phyloP scores from a whole-genome alignment of 139 green algal genomes.

The Eudorina sp. region DNA sequence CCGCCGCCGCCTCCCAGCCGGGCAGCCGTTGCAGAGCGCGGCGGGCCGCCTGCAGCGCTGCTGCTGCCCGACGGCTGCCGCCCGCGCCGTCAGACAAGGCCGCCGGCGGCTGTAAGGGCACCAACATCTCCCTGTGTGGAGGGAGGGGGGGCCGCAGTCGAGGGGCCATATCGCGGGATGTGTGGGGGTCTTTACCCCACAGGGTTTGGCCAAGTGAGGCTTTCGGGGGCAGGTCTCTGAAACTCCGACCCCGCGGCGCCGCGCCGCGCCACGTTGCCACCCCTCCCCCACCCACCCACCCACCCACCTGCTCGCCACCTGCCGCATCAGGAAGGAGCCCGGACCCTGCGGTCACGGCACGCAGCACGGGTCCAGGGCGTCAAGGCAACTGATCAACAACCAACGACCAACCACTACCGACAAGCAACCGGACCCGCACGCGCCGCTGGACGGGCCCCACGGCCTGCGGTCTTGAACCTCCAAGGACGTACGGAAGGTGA shows the following conservation, averaged over 20 bases:
- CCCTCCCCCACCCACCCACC: not conserved
- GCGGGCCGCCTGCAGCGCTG: not conserved
- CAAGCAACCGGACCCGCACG: no score
- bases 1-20: not conserved
- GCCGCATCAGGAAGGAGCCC: conserved; percentile 29
- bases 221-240: not conserved
- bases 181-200: not conserved
- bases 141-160: not conserved
- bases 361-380: no score
- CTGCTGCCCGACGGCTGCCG: not conserved
- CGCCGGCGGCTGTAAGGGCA: not conserved
- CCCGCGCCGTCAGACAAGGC: not conserved
- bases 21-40: not conserved
- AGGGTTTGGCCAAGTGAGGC: no score
- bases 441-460: no score
- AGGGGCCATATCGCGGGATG: no score
- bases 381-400: no score
- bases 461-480: no score
- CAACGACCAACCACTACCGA: no score
- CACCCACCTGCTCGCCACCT: conserved; percentile 27
- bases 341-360: conserved; percentile 13
- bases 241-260: not conserved
- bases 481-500: no score
- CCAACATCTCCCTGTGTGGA: conserved; percentile 25
- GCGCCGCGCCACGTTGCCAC: not conserved